Evolutionary conservation across 2,329 filamentous ascomycete species (phyloP), one percentile per base, ranked within the genome.

Genomic region (Escovopsis sp.): DNA sequence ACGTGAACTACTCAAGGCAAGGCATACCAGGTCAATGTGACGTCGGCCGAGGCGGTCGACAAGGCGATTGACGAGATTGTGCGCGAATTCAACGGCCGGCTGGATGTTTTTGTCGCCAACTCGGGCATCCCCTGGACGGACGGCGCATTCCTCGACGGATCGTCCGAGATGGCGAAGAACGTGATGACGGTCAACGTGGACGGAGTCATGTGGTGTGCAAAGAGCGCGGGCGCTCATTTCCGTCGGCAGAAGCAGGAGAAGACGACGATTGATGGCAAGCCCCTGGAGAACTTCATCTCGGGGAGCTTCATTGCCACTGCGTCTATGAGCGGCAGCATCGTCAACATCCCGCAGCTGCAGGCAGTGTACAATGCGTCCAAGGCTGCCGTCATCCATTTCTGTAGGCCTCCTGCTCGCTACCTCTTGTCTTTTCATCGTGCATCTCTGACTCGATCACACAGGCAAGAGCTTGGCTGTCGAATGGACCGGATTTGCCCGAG

Each of bases 61-160:
- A 55, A 61, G 12, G 66, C 70, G 9, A 65, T 81, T 35, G 60
- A 69, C 46, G 59, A 64, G 7, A 70, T 75, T 47, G 63, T 79
- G 36, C 57, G 65, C 45, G 82, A 88, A 12, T 82, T 88, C 62
- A 78, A 82, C 55, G 79, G 79, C 45, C 75, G 82, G 5, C 72
- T 89, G 8, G 84, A 88, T 53, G 68, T 86, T 50, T 86, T 89
- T 53, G 75, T 88, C 37, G 83, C 84, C 51, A 89, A 91, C 56
- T 79, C 80, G 12, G 83, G 83, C 41, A 78, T 87, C 42, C 71
- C 78, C 1, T 88, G 82, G 82, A 78, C 72, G 2, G 69, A 84
- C 45, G 80, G 80, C 0, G 58, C 77, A 8, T 76, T 82, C 56
- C 67, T 85, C 33, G 77, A 84, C 47, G 80, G 77, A 23, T 64